Base-by-base conservation (phyloP, 305 asterid species). In the Euphrasia arctica region DNA sequence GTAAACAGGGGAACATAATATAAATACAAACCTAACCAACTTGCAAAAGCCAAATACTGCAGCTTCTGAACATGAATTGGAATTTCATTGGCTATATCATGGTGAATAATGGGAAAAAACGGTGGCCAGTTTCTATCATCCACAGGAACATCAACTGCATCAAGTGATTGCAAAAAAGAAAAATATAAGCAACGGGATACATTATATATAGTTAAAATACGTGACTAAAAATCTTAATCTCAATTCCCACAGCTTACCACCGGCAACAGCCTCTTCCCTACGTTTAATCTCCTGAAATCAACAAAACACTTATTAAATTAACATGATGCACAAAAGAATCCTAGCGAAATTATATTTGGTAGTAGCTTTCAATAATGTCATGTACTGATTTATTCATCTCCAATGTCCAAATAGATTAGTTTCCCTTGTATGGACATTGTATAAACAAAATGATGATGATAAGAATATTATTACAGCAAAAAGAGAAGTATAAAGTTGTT, bases 21-120 rank as follows among this genome's bases (percentile, higher is more conserved):
- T 8, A 55, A 27, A 34, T 31, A 58, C 73, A 62, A 48, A 81
- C 86, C 86, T 77, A 81, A 72, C 83, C 83, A 81, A 63, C 81
- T 79, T 32, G 91, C 85, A 71, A 87, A 87, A 39, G 95, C 95
- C 78, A 87, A 80, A 78, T 84, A 87, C 79, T 87, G 95, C 82
- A 87, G 69, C 80, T 77, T 71, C 73, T 75, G 85, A 65, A 78
- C 80, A 70, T 74, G 80, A 60, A 78, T 72, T 63, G 78, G 95
- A 68, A 87, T 87, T 73, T 84, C 91, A 60, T 82, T 87, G 70
- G 95, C 82, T 75, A 87, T 84, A 72, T 87, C 91, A 66, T 87
- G 91, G 58, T 87, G 91, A 69, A 86, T 86, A 54, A 86, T 80
- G 50, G 89, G 91, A 29, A 84, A 84, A 78, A 77, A 77, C 9